Conservation (phyloP, 768 basidiomycete species). For the Holtermanniella nyarrowii region DNA sequence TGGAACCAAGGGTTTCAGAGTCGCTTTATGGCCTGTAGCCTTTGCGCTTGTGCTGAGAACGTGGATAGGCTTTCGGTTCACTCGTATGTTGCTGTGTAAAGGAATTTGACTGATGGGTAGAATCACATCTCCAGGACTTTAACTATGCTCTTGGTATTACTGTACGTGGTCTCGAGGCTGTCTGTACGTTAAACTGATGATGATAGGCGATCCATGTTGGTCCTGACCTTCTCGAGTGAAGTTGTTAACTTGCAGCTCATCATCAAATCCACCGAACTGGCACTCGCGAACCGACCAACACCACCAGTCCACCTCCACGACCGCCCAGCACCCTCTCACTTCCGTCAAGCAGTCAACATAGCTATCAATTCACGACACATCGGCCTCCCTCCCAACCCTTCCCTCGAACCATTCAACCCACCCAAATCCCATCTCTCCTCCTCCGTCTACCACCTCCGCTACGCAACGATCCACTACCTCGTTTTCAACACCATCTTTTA, state of each 20-base stretch:
- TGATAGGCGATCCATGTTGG: background rate
- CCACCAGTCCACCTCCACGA: background rate
- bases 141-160: background rate
- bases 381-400: background rate
- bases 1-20: background rate
- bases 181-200: background rate
- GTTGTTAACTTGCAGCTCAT: background rate
- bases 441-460: slow-evolving; percentile 9
- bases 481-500: slow-evolving; percentile 19
- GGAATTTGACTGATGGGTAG: no score
- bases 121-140: background rate
- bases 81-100: background rate
- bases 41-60: background rate
- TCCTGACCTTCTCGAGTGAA: no score
- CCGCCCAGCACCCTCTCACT: background rate
- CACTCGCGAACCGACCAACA: background rate
- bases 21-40: background rate
- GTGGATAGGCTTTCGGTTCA: background rate
- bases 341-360: background rate
- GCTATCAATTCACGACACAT: background rate
- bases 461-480: slow-evolving; percentile 11
- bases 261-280: background rate
- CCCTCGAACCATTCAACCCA: background rate
- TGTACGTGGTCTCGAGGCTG: background rate
- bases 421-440: slow-evolving; percentile 15